A percentile compares a stretch with the other conserved stretches of the same genome.
Evolutionary conservation across 495 filamentous ascomycete genomes (phyloP).

Genomic region (Aspergillus sparsus): DNA sequence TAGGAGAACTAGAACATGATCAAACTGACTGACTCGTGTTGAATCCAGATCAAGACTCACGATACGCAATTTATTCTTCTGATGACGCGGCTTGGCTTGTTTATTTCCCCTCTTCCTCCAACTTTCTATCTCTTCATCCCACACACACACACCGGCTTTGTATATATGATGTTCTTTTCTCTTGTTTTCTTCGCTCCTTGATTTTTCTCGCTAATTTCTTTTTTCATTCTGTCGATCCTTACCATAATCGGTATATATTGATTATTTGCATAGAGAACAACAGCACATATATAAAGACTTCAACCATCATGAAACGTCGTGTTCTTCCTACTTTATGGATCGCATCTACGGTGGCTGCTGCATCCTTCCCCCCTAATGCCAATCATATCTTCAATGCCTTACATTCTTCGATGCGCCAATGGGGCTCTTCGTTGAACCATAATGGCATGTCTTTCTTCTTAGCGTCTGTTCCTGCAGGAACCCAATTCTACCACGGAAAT

Average conservation of each 20-base stretch:
- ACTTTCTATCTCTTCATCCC: too few relatives aligned
- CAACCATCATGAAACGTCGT: slow-evolving; percentile 3
- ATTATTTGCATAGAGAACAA: too few relatives aligned
- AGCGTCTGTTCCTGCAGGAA: slow-evolving; percentile 56
- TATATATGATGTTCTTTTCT: background rate
- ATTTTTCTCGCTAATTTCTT: background rate
- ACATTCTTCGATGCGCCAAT: slow-evolving; percentile 68
- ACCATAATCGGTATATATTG: too few relatives aligned
- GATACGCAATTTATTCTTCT: background rate
- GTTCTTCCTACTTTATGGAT: slow-evolving; percentile 7
- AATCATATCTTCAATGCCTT: slow-evolving; percentile 68
- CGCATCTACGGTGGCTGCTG: background rate
- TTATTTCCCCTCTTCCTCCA: background rate
- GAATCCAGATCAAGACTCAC: too few relatives aligned
- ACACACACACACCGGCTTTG: background rate
- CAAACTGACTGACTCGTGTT: too few relatives aligned
- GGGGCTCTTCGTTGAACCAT: slow-evolving; percentile 66
- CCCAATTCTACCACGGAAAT: slow-evolving; percentile 64
- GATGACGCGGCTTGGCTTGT: slow-evolving; percentile 13
- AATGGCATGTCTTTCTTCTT: slow-evolving; percentile 70
- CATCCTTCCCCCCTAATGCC: slow-evolving; percentile 38
- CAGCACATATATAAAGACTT: background rate
- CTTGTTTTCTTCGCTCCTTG: background rate
- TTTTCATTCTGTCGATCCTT: too few relatives aligned
- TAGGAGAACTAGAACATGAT: too few relatives aligned